Evolutionary conservation across 106 monocot species (phyloP), one percentile per base, ranked within the genome.

Genomic region (Dendrobium nobile): DNA sequence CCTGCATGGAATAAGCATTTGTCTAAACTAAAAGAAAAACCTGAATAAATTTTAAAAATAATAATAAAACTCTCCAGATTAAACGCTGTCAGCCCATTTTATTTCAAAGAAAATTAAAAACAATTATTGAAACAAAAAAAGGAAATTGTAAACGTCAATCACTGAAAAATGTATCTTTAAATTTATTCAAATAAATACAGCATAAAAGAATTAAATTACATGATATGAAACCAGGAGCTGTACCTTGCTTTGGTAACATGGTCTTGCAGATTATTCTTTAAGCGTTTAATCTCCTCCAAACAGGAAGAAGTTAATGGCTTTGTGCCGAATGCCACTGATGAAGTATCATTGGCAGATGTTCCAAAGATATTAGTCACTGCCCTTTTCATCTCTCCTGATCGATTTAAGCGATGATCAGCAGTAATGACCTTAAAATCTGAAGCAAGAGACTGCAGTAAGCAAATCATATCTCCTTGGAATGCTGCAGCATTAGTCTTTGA

Each of bases 171-270:
- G 6, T 61, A 22, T 22, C 20, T 61, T n/a, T 5, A 3, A 61
- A 61, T n/a, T 61, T 22, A 4, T 61, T 61, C 10, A 51, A 61
- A 4, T 18, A 19, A 20, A 56, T 28, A 40, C 54, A 18, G 18
- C 1, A 20, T 37, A 58, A 40, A 40, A 33, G 4, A 19, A 78
- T 13, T 18, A 31, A 15, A 51, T 51, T 51, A 77, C 47, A 77
- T n/a, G 20, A 40, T 28, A 4, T 13, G 1, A 73, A 27, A 72
- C 8, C 17, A 26, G 4, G 6, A 73, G 42, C 79, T 79, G 18
- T 85, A 91, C 91, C 89, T 85, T n/a, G 91, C 91, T 77, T 84
- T 89, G 41, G 19, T 75, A 77, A 47, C 80, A 79, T 67, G 7
- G 48, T 87, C 91, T 13, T 59, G 54, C 28, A 91, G 45, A 79